Conservation (phyloP, 768 basidiomycete genomes). For the Xerocomellus chrysenteron region DNA sequence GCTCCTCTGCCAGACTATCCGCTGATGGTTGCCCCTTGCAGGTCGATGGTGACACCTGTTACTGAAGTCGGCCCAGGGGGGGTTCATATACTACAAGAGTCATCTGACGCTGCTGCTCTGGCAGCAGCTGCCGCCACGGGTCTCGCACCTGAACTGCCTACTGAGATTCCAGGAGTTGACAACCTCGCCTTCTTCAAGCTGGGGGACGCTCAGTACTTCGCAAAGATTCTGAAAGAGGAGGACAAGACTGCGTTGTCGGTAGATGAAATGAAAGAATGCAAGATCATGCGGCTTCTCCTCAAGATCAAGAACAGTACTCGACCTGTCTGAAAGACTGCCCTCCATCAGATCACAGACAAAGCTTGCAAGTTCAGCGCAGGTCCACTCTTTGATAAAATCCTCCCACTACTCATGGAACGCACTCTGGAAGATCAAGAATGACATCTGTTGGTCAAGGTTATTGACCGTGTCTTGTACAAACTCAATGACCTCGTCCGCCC, state of each 20-base stretch:
- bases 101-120: constrained; percentile 84
- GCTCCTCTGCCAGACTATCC: constrained; percentile 93
- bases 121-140: constrained; percentile 77
- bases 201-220: constrained; percentile 97
- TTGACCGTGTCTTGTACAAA: constrained; percentile 98
- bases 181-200: constrained; percentile 97
- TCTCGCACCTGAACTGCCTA: constrained; percentile 89
- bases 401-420: constrained; percentile 96
- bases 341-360: constrained; percentile 98
- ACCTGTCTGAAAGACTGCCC: constrained; percentile 95
- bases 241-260: constrained; percentile 90
- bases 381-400: constrained; percentile 96
- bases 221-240: constrained; percentile 93
- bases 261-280: constrained; percentile 99
- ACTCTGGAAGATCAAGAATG: constrained; percentile 98
- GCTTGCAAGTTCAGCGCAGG: constrained; percentile 98
- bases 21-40: constrained; percentile 64
- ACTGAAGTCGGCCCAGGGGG: constrained; percentile 59
- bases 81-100: constrained; percentile 90
- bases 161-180: constrained; percentile 97
- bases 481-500: constrained; percentile 98
- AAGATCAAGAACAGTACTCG: constrained; percentile 99
- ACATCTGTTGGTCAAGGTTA: constrained; percentile 97
- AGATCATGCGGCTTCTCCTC: constrained; percentile 95
- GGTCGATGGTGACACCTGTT: constrained; percentile 55